Evolutionary conservation across 2,329 filamentous ascomycete genomes (phyloP).

Genomic region (Rugonectria rugulosa): DNA sequence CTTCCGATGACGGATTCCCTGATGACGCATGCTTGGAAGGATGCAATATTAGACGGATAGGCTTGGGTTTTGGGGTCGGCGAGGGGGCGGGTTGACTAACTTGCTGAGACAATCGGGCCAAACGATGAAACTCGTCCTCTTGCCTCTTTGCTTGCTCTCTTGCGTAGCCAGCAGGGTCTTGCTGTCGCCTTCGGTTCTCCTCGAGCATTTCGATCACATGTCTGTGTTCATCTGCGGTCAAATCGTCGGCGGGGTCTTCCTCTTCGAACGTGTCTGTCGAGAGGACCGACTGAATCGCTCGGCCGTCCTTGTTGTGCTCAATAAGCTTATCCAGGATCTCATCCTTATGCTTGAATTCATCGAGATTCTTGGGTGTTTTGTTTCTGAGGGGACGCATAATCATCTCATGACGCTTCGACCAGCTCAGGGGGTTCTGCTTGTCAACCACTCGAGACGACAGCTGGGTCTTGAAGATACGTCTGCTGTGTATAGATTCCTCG

Average conservation of each 20-base stretch:
- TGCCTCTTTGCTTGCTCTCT: slow-evolving; percentile 23
- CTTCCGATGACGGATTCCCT: slow-evolving; percentile 22
- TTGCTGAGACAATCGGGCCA: not conserved
- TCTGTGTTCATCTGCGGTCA: slow-evolving; percentile 68
- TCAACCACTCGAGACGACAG: slow-evolving; percentile 83
- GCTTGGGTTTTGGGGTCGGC: not conserved
- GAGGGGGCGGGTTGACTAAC: not conserved
- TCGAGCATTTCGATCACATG: slow-evolving; percentile 56
- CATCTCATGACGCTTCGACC: slow-evolving; percentile 62
- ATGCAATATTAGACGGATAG: not conserved
- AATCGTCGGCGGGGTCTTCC: slow-evolving; percentile 63
- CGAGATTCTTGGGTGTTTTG: slow-evolving; percentile 59
- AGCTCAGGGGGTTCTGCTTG: slow-evolving; percentile 77
- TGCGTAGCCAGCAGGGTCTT: slow-evolving; percentile 43
- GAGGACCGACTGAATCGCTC: slow-evolving; percentile 63
- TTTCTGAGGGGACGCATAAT: slow-evolving; percentile 67
- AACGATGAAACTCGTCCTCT: slow-evolving; percentile 6
- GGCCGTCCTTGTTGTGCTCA: slow-evolving; percentile 42
- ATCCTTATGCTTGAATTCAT: slow-evolving; percentile 68
- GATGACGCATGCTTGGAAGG: slow-evolving; percentile 4
- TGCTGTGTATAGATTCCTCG: slow-evolving; percentile 77
- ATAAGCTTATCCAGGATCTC: slow-evolving; percentile 61
- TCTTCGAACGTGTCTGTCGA: slow-evolving; percentile 77
- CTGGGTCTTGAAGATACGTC: slow-evolving; percentile 82
- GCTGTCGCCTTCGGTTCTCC: slow-evolving; percentile 43